Evolutionary conservation across 2,329 filamentous ascomycete genomes (phyloP), one percentile per base, ranked within the genome.

Genomic region (Elsinoe necatrix): DNA sequence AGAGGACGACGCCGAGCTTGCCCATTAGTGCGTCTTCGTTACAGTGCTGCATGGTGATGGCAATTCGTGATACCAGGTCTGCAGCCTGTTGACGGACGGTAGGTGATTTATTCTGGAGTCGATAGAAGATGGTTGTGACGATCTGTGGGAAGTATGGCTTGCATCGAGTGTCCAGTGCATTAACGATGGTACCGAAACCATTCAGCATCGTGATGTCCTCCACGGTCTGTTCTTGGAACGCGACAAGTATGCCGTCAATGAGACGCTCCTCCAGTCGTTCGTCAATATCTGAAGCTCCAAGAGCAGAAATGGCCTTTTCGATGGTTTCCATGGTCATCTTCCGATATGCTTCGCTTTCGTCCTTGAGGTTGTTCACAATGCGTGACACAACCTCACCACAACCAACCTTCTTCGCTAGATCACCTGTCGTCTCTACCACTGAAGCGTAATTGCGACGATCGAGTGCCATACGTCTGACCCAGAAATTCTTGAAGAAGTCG

Each of bases 261-360:
- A 98, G 80, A 48, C 90, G 82, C 72, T 97, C 93, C 71, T 98
- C 93, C 34, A 98, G 75, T 39, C 92, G 83, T 71, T 95, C 89
- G 21, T 89, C 87, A 64, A 98, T 91, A 68, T 98, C 93, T 34
- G 93, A 92, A 6, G 92, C 91, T 57, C 93, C 93, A 55, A 97
- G 79, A 57, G 89, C 89, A 14, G 92, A 90, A 65, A 98, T 87
- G 48, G 97, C 84, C 74, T 97, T 98, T 74, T 98, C 93, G 7
- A 97, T 84, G 0, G 93, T 97, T 76, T 98, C 93, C 31, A 98
- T 87, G 0, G 93, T 96, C 93, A 98, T 98, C 78, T 97, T 97
- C 51, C 93, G 85, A 72, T 98, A 98, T 0, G 92, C 86, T 69
- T 98, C 93, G 70, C 88, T 96, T 72, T 98, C 93, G 67, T 98